Evolutionary conservation across 345 rosid genomes (phyloP), one percentile per base, ranked within the genome.

Genomic region (Eucalyptus shirleyi): DNA sequence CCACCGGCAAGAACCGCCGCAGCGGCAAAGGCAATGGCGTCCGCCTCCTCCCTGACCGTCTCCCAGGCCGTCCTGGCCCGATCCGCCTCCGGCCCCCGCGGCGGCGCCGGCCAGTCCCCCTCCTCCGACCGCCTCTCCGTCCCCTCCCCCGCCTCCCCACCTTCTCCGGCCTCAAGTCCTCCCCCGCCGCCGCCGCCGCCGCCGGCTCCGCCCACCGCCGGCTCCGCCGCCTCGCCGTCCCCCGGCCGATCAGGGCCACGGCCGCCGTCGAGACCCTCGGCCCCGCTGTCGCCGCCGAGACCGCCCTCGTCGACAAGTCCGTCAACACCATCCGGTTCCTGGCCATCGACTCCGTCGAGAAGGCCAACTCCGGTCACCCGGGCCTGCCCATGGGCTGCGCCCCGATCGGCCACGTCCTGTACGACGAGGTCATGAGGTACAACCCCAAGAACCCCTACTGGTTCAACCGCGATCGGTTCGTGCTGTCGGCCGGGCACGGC

Each of bases 381-480:
- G 99, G 99, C 44, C 93, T 98, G 87, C 99, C 99, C 34, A 97
- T 98, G 99, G 99, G 99, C 1, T 98, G 98, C 91, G 99, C 99
- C 81, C 99, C 99, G 50, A 90, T 97, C 95, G 97, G 97, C 49
- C 99, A 98, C 90, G 92, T 98, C 9, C 92, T 98, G 91, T 98
- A 94, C 91, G 99, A 98, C 87, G 99, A 98, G 88, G 88, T 97
- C 53, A 97, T 97, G 99, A 95, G 93, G 90, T 98, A 95, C 59
- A 98, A 98, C 93, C 99, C 99, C 8, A 97, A 97, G 93, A 98
- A 97, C 49, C 99, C 99, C 6, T 95, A 97, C 90, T 98, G 99
- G 99, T 98, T 98, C 91, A 98, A 98, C 91, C 96, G 99, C 40
- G 99, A 98, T 89, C 97, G 99, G 17, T 98, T 98, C 91, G 97